Evolutionary conservation across 2,329 filamentous ascomycete genomes (phyloP), one percentile per base, ranked within the genome.

Genomic region (Graphiopsis chlorocephala): DNA sequence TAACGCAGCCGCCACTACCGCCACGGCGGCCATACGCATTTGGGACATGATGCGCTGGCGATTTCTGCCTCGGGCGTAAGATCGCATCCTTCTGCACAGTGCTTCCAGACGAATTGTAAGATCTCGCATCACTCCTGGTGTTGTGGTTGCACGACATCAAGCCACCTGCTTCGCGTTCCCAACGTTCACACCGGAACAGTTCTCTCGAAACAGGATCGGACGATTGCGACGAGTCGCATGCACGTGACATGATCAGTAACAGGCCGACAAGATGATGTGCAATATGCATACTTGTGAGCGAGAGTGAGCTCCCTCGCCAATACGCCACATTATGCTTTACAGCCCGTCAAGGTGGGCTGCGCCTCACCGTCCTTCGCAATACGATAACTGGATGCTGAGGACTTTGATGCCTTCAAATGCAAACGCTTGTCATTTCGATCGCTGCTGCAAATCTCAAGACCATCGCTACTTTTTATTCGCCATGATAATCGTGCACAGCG

Each of bases 401-500:
- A 20, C 38, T 7, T 11, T 17, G 8, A 20, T 7, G 17, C 4
- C 17, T 17, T 5, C 15, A n/a, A 33, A 5, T 38, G 7, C 35
- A 38, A 8, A 38, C 35, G 35, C 14, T 33, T 6, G 35, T 38
- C 17, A 14, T 38, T 7, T 14, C 15, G 14, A 38, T 38, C n/a
- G 2, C 38, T 45, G 10, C 10, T 45, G 8, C 38, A 20, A 20
- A 1, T 12, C n/a, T 4, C 38, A n/a, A 45, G 10, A 20, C n/a
- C 4, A 1, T 45, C 8, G n/a, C n/a, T 45, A 1, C 10, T 12
- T 12, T 12, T 1, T 8, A 20, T 20, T 23, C 11, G 20, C 53
- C n/a, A 57, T 57, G 53, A 38, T 57, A 14, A 26, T 57, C 23
- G 53, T 57, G 12, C 53, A 57, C n/a, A 57, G 53, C 31, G 33